Percentiles rank a stretch among this genome's conserved stretches.
Conservation (phyloP, 2,329 filamentous ascomycete genomes). For the Xylariaceae sp. region DNA sequence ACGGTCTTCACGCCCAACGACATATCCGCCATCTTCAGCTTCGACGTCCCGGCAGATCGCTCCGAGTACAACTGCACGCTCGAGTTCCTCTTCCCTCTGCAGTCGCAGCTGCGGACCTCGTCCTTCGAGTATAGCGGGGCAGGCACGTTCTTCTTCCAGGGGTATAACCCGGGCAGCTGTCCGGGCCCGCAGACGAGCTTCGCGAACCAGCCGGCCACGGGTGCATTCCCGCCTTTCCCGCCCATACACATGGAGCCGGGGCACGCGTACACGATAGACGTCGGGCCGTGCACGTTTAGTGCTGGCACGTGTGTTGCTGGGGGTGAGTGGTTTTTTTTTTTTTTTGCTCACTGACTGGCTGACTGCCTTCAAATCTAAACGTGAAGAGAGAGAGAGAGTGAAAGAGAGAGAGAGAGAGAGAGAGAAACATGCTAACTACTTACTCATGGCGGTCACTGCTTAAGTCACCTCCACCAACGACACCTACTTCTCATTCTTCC, state of each 20-base stretch:
- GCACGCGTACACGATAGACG: constrained; percentile 29
- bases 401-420: too few species aligned
- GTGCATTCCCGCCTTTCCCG: constrained; percentile 25
- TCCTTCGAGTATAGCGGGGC: constrained; percentile 31
- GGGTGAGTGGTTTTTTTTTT: constrained; percentile 16
- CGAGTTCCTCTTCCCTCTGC: constrained; percentile 40
- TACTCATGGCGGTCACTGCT: constrained; percentile 23
- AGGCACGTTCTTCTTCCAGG: constrained; percentile 33
- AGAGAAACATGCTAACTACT: background rate
- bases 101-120: constrained; percentile 31
- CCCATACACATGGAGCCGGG: constrained; percentile 32
- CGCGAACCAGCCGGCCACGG: constrained; percentile 26
- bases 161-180: constrained; percentile 27
- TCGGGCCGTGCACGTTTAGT: constrained; percentile 27
- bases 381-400: too few species aligned
- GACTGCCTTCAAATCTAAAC: too few species aligned
- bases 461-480: constrained; percentile 31
- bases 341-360: background rate
- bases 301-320: constrained; percentile 30
- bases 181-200: constrained; percentile 27
- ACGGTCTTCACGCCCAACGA: constrained; percentile 35
- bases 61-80: constrained; percentile 40
- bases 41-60: constrained; percentile 37
- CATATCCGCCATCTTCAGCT: constrained; percentile 38
- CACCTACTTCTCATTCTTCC: constrained; percentile 28